Evolutionary conservation across 306 rosid species (phyloP), one percentile per base, ranked within the genome.

Genomic region (barrel medic (Medicago truncatula)): DNA sequence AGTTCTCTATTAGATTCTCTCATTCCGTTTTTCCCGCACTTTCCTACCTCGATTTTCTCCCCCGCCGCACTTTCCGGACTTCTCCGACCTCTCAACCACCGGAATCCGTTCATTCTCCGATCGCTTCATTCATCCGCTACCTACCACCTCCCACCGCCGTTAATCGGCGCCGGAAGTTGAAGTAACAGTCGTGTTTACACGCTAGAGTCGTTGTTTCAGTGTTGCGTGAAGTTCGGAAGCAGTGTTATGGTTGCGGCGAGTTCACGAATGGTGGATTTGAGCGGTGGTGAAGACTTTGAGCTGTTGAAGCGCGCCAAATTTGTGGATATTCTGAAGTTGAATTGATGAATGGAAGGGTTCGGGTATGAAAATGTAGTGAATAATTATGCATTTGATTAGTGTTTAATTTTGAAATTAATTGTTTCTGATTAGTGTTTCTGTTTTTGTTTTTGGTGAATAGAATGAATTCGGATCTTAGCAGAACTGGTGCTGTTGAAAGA

Each of bases 391-490:
- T 67, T 67, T 74, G 74, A 81, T 74, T 81, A 43, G 80, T 79
- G 77, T 85, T 80, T 76, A 77, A 91, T 80, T 82, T 89, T 87
- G 83, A 60, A 71, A 83, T 31, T 38, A 52, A 38, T 74, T 83
- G 85, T 83, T 84, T 82, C 78, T 78, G 66, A 77, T 77, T 57
- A 77, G 67, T 73, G 69, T 4, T 63, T 68, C 46, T 79, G 70
- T 20, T 80, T 80, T 28, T 75, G 41, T 53, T 68, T 41, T 3
- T 46, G 73, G 78, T 67, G 82, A 91, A 83, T 83, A 92, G 97
- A 86, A 92, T 89, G 93, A 78, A 85, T 86, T 88, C 95, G 88
- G 97, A 92, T 92, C 97, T 86, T 78, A 90, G 88, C 87, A 90
- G 90, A 92, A 83, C 91, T 71, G 97, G 98, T 41, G 79, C 92